phyloP scores from a whole-genome alignment of 192 early-diverging fungal species.

The Backusella tarrabulga region DNA sequence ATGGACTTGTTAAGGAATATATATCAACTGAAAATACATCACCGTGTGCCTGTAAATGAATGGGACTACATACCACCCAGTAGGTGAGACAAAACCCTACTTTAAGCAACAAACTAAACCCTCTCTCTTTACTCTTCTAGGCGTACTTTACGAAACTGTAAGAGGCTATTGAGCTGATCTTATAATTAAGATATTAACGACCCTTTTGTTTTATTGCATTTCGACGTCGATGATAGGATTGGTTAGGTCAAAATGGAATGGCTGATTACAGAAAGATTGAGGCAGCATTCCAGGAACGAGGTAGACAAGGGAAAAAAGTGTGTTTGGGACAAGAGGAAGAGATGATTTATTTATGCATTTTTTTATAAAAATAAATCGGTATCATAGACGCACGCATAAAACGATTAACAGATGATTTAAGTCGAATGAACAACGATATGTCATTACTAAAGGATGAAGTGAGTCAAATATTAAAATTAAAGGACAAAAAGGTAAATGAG shows the following conservation, averaged over 20 bases:
- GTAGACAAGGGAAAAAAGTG: slow-evolving; percentile 8
- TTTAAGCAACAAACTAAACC: not conserved
- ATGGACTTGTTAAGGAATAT: slow-evolving; percentile 89
- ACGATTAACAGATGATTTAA: slow-evolving; percentile 42
- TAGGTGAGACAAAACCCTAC: slow-evolving; percentile 22
- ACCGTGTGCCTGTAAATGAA: slow-evolving; percentile 76
- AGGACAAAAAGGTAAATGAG: slow-evolving; percentile 45
- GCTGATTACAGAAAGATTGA: slow-evolving; percentile 49
- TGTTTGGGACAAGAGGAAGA: not conserved
- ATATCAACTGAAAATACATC: slow-evolving; percentile 77
- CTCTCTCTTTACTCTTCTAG: slow-evolving; percentile 20
- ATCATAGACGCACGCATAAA: slow-evolving; percentile 33
- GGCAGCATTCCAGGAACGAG: slow-evolving; percentile 45
- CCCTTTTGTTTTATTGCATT: not conserved
- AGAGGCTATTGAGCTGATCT: not conserved
- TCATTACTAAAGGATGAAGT: slow-evolving; percentile 42
- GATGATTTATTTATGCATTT: not conserved
- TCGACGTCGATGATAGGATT: slow-evolving; percentile 33
- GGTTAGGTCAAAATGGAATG: slow-evolving; percentile 42
- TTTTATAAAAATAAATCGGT: not conserved
- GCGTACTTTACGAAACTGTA: slow-evolving; percentile 57
- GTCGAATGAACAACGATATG: slow-evolving; percentile 39
- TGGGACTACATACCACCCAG: slow-evolving; percentile 86
- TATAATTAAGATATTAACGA: not conserved
- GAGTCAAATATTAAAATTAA: slow-evolving; percentile 37